Evolutionary conservation across 75 land plant species (phyloP), one percentile per base, ranked within the genome.

Genomic region (Cunninghamia lanceolata): DNA sequence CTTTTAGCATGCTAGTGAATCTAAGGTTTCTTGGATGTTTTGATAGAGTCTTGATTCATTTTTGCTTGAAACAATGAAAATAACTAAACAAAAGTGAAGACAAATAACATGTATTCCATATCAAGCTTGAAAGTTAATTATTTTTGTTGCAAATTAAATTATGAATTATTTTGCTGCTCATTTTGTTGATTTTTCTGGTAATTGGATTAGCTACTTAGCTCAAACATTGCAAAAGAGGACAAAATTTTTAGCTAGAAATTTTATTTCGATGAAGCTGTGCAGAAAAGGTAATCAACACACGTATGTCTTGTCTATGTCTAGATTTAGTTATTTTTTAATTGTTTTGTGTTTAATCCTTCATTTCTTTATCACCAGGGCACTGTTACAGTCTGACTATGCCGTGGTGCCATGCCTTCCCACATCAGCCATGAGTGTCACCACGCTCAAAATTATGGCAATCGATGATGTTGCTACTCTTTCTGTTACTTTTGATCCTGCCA

Each of bases 201-300:
- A 2, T 36, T 36, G 25, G 79, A 76, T 76, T 10, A 42, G 34
- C 21, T 38, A 39, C 40, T 16, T 76, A 39, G 42, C 42, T 76
- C 43, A 76, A 38, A 76, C 40, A 32, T n/a, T n/a, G n/a, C n/a
- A 2, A 84, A 93, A 14, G 96, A 96, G 86, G 93, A 98, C 3
- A 94, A 94, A 1, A 83, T 98, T 0, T 92, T 94, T 73, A 90
- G 90, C 39, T 98, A 98, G 99, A 92, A 87, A 35, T 89, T 84
- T 78, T 36, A n/a, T 30, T 34, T 87, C 5, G 21, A 50, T 9
- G 82, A 39, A 13, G 19, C 45, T 0, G 16, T n/a, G 35, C 15
- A 47, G 19, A 50, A 76, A 3, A 36, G 5, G 25, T 4, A 76
- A n/a, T n/a, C n/a, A n/a, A n/a, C n/a, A n/a, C n/a, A n/a, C n/a